Percentiles rank a stretch among this genome's conserved stretches.
phyloP scores from a whole-genome alignment of 129 eudicot genomes.

The Logfia minima region DNA sequence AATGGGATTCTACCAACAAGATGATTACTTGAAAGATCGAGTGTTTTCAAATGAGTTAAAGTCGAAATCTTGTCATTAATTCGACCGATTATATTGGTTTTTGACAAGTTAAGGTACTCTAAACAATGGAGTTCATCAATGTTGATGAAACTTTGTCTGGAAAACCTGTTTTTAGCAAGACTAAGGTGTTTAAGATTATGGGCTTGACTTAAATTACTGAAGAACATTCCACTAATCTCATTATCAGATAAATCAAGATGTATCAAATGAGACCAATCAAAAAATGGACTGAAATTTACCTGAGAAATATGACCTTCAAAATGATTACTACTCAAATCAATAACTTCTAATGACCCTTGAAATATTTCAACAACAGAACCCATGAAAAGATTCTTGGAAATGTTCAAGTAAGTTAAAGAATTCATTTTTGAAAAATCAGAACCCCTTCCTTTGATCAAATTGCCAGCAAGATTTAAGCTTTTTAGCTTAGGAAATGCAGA shows the following conservation, averaged over 20 bases:
- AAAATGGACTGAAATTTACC: constrained; percentile 53
- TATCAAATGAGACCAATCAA: constrained; percentile 60
- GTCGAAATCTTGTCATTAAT: constrained; percentile 46
- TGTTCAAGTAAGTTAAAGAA: constrained; percentile 51
- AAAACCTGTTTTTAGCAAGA: constrained; percentile 70
- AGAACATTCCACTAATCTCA: constrained; percentile 62
- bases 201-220: constrained; percentile 41
- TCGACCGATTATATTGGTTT: constrained; percentile 51
- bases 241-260: constrained; percentile 73
- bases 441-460: constrained; percentile 57
- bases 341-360: constrained; percentile 61
- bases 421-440: constrained; percentile 62
- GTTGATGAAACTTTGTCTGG: constrained; percentile 48
- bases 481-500: constrained; percentile 61
- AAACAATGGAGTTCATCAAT: constrained; percentile 43
- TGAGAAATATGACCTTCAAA: constrained; percentile 75
- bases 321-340: constrained; percentile 73
- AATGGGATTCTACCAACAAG: constrained; percentile 53
- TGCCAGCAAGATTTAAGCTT: constrained; percentile 62
- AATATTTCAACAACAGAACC: constrained; percentile 74
- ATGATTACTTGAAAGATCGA: constrained; percentile 71
- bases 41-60: constrained; percentile 47
- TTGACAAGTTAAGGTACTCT: constrained; percentile 75
- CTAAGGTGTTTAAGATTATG: constrained; percentile 66
- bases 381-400: constrained; percentile 66